These are phyloP conservation scores for Cystobasidium sp. DNA, from an alignment of 1,284 basidiomycete genomes.

Conservation along the genomic window DNA sequence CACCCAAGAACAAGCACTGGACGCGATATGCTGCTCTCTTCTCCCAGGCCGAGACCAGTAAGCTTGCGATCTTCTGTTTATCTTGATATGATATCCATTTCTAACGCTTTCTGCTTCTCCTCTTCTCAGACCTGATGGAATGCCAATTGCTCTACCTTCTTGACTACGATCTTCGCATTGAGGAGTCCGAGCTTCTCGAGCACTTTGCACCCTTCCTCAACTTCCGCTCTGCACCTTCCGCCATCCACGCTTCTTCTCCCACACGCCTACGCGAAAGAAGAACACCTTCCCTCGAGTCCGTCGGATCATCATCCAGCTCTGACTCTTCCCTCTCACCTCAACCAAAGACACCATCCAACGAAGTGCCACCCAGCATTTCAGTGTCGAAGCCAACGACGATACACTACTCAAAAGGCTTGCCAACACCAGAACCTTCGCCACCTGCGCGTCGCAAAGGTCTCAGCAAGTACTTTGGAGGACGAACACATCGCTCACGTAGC, in stretches of 20 bases:
- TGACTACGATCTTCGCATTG: conserved; percentile 85
- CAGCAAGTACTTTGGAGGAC: conserved; percentile 42
- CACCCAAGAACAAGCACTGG: conserved; percentile 90
- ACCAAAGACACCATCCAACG: conserved; percentile 42
- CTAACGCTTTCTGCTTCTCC: conserved; percentile 34
- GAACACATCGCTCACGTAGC: conserved; percentile 35
- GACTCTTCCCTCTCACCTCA: conserved; percentile 41
- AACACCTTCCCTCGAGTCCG: conserved; percentile 45
- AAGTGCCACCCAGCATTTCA: conserved; percentile 19
- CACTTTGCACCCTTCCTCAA: conserved; percentile 50
- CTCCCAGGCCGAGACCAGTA: conserved; percentile 67
- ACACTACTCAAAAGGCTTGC: conserved; percentile 34
- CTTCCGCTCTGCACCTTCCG: conserved; percentile 32
- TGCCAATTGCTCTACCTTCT: conserved; percentile 86
- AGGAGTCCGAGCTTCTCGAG: conserved; percentile 72
- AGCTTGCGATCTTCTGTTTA: conserved; percentile 60
- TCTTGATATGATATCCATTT: neutral
- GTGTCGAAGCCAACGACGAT: conserved; percentile 2
- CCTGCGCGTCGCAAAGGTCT: conserved; percentile 34
- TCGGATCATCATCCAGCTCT: conserved; percentile 42
- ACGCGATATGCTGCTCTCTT: conserved; percentile 73
- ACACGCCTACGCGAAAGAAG: conserved; percentile 33
- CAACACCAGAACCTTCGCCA: conserved; percentile 45
- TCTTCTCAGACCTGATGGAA: conserved; percentile 81
- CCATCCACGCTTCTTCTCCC: conserved; percentile 3